phyloP scores from a whole-genome alignment of 2,329 filamentous ascomycete species.

The Botryotinia convoluta region DNA sequence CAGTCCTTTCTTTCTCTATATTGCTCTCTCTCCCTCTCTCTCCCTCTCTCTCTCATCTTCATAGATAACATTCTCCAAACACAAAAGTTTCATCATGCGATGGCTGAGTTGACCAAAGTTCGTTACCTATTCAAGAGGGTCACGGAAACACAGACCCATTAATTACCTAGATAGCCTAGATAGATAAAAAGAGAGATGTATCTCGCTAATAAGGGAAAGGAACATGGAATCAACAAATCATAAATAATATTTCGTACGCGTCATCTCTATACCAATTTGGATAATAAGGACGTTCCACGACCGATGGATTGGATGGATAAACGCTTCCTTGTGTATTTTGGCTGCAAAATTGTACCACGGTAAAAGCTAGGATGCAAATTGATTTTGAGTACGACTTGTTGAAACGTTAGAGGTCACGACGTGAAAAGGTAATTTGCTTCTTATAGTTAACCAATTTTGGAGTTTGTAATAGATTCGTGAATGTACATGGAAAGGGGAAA shows the following conservation, averaged over 20 bases:
- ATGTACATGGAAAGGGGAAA: not conserved
- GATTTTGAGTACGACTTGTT: not conserved
- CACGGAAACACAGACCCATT: not conserved
- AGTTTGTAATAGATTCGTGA: not conserved
- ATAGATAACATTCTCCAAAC: not conserved
- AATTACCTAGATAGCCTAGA: not conserved
- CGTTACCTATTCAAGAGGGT: not conserved
- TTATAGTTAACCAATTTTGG: not conserved
- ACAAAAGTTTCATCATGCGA: not conserved
- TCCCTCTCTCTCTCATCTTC: not conserved
- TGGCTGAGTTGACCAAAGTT: not conserved
- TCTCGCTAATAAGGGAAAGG: not conserved
- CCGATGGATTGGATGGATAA: not conserved
- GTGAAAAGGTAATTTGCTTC: not conserved
- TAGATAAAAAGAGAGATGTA: not conserved
- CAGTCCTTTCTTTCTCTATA: not conserved
- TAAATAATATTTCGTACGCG: conserved; percentile 2
- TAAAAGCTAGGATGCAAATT: not conserved
- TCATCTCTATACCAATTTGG: not conserved
- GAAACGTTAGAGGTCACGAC: not conserved
- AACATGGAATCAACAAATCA: not conserved
- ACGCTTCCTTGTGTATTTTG: not conserved
- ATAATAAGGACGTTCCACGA: not conserved
- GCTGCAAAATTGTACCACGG: not conserved
- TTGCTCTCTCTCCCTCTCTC: not conserved